Base-by-base conservation (phyloP, 257 asterid species). In the Scutellaria barbata region DNA sequence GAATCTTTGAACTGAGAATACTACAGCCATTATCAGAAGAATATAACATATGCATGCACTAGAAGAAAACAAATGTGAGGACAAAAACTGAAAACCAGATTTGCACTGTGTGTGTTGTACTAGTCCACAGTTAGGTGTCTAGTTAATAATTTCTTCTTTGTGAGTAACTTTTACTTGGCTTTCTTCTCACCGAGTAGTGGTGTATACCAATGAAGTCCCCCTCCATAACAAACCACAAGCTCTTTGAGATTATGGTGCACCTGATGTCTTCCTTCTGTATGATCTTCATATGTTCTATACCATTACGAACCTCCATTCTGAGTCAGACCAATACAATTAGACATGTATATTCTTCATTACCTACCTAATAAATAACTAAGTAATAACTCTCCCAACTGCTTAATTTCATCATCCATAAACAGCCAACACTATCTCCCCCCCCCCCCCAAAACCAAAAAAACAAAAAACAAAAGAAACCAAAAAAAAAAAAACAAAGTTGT, bases 101-200 rank as follows among this genome's bases (percentile, higher is more conserved):
- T 72, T 13, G 7, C 17, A 25, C 25, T 40, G 17, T 8, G 17
- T 8, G 14, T 39, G 14, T 14, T 40, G 6, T 25, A 47, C 54
- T 50, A 25, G 17, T 54, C 48, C 42, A 35, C 33, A 14, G 20
- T 48, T 43, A 10, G 45, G 13, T 45, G 37, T 47, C 39, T 71
- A 17, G 46, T 51, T 66, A 14, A 53, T 11, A 30, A 37, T 22
- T 66, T 70, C 39, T 33, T 37, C n/a, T 47, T 69, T 30, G 39
- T 53, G 13, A 39, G 30, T 25, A 48, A 60, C 53, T 11, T 63
- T 59, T 17, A 66, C 35, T 51, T 4, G 25, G 43, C 47, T 14
- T 47, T 46, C 40, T 58, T 46, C 41, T 71, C 48, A 40, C 30
- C 42, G 66, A 35, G 41, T 7, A 18, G 22, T 12, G n/a, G 53